Evolutionary conservation across 495 filamentous ascomycete species (phyloP).

Genomic region (Thermochaetoides thermophila): DNA sequence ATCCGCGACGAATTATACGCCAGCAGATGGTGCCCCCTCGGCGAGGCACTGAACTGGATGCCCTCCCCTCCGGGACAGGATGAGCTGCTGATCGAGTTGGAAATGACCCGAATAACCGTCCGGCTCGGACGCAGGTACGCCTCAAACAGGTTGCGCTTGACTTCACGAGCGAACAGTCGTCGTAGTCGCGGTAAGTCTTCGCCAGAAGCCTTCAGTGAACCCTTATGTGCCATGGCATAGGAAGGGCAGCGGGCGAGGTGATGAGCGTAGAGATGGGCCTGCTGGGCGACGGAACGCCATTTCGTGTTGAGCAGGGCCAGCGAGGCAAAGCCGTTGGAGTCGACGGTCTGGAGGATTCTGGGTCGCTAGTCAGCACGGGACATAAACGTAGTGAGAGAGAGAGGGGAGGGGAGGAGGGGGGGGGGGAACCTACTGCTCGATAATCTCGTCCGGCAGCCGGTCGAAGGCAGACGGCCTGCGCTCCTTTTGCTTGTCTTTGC

Average conservation of each 20-base stretch:
- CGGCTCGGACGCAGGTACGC: slow-evolving; percentile 55
- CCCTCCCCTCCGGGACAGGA: slow-evolving; percentile 73
- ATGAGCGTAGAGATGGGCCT: slow-evolving; percentile 55
- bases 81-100: slow-evolving; percentile 67
- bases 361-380: slow-evolving; percentile 2
- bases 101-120: slow-evolving; percentile 64
- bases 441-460: slow-evolving; percentile 34
- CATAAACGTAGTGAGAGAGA: not conserved
- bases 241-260: slow-evolving; percentile 61
- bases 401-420: not conserved
- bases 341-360: slow-evolving; percentile 62
- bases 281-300: slow-evolving; percentile 63
- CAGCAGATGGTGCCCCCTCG: slow-evolving; percentile 55
- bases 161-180: slow-evolving; percentile 50
- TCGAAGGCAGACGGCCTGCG: slow-evolving; percentile 22
- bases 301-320: slow-evolving; percentile 63
- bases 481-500: too few relatives aligned
- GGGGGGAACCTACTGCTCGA: slow-evolving; percentile 27
- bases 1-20: slow-evolving; percentile 81
- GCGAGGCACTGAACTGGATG: slow-evolving; percentile 69
- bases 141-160: slow-evolving; percentile 68
- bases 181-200: slow-evolving; percentile 48
- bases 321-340: slow-evolving; percentile 70
- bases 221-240: slow-evolving; percentile 40
- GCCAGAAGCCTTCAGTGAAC: slow-evolving; percentile 24